These are phyloP conservation scores for Scutellaria galericulata DNA, from an alignment of 257 asterid species.

Conservation along the genomic window DNA sequence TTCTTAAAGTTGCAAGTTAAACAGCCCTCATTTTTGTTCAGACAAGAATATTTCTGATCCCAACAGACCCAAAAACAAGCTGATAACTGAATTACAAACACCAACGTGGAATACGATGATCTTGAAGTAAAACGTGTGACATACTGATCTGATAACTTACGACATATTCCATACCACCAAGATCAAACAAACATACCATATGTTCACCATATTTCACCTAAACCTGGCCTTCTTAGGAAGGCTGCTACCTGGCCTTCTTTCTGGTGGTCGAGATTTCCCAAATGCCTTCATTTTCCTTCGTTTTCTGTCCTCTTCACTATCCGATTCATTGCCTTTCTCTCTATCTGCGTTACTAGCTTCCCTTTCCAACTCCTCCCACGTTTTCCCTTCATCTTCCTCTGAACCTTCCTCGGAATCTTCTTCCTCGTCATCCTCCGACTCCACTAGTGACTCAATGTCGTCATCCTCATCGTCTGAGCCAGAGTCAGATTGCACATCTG, in stretches of 20 bases:
- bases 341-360: slow-evolving; percentile 67
- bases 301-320: slow-evolving; percentile 65
- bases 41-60: neutral
- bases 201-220: slow-evolving; percentile 42
- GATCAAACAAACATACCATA: slow-evolving; percentile 12
- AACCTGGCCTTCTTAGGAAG: slow-evolving; percentile 57
- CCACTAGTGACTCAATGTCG: slow-evolving; percentile 60
- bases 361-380: slow-evolving; percentile 73
- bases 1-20: too few species aligned
- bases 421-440: slow-evolving; percentile 59
- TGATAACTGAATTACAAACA: neutral
- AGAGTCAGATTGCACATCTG: slow-evolving; percentile 58
- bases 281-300: slow-evolving; percentile 56
- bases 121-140: neutral
- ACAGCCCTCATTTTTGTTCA: neutral
- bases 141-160: neutral
- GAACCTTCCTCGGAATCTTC: slow-evolving; percentile 45
- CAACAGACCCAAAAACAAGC: neutral
- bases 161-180: neutral
- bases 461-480: slow-evolving; percentile 57
- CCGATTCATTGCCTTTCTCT: slow-evolving; percentile 65
- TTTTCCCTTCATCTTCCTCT: slow-evolving; percentile 66
- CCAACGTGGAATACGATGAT: neutral
- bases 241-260: slow-evolving; percentile 48
- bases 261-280: slow-evolving; percentile 56